A percentile compares a stretch with the other conserved stretches of the same genome.
Evolutionary conservation across 2,329 filamentous ascomycete species (phyloP).

Genomic region (Talaromyces sp.): DNA sequence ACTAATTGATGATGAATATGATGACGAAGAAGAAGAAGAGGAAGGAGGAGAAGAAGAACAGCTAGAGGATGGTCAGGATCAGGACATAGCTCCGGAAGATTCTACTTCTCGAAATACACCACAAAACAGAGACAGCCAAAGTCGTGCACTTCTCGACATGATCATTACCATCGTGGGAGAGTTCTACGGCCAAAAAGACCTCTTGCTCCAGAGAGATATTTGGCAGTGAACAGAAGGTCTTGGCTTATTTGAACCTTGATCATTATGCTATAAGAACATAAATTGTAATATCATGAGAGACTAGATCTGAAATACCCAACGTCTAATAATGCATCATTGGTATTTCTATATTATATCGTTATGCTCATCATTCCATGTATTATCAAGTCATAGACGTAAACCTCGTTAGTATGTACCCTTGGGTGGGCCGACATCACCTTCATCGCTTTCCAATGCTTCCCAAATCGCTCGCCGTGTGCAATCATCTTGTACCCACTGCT

Average conservation of each 20-base stretch:
- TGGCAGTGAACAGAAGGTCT: slow-evolving; percentile 32
- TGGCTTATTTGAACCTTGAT: background rate
- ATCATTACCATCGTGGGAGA: slow-evolving; percentile 83
- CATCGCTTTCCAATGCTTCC: slow-evolving; percentile 1
- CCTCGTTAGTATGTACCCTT: background rate
- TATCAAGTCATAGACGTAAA: background rate
- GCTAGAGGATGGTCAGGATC: background rate
- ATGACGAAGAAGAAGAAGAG: background rate
- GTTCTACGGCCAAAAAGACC: slow-evolving; percentile 81
- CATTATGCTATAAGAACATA: background rate
- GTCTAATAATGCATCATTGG: background rate
- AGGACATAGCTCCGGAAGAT: background rate
- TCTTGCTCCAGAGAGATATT: slow-evolving; percentile 66
- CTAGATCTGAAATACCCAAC: background rate
- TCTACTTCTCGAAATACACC: slow-evolving; percentile 25
- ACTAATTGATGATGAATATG: background rate
- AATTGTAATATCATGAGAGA: background rate
- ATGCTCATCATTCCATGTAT: background rate
- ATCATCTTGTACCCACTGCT: slow-evolving; percentile 55
- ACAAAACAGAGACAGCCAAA: slow-evolving; percentile 20
- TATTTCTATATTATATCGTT: background rate
- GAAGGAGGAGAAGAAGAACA: background rate
- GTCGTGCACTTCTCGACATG: slow-evolving; percentile 77
- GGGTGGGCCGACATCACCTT: background rate
- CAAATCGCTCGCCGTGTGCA: slow-evolving; percentile 11